Evolutionary conservation across 345 rosid genomes (phyloP).

Genomic region (Anastatica hierochuntica): DNA sequence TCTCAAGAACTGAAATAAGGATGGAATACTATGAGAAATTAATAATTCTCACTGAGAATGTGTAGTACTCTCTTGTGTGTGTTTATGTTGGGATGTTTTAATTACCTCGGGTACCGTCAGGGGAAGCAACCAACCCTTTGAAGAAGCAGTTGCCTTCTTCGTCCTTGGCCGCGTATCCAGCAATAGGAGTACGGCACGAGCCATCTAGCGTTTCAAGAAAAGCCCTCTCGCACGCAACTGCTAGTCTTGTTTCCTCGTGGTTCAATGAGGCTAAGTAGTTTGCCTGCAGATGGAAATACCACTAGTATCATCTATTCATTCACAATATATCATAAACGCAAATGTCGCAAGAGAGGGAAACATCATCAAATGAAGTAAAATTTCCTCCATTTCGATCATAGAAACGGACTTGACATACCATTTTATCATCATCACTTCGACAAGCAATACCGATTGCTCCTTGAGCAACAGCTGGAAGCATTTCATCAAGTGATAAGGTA

Average conservation of each 20-base stretch:
- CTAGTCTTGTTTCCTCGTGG: conserved; percentile 90
- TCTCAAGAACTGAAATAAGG: conserved; percentile 68
- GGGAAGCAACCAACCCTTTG: conserved; percentile 89
- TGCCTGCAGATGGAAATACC: conserved; percentile 35
- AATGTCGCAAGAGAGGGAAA: too few relatives aligned
- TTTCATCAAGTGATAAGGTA: conserved; percentile 65
- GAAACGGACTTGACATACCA: conserved; percentile 42
- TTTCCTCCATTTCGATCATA: too few relatives aligned
- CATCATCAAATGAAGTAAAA: too few relatives aligned
- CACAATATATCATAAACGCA: background rate
- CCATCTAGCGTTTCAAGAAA: conserved; percentile 82
- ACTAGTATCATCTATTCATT: background rate
- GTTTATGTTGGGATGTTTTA: background rate
- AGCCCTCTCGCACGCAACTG: conserved; percentile 85
- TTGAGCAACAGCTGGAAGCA: conserved; percentile 99
- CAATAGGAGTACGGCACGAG: conserved; percentile 97
- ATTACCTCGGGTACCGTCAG: conserved; percentile 84
- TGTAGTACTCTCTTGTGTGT: background rate
- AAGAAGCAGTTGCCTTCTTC: conserved; percentile 72
- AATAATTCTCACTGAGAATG: background rate
- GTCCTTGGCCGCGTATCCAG: conserved; percentile 77
- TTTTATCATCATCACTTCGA: conserved; percentile 67
- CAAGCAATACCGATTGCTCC: conserved; percentile 99
- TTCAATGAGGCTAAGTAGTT: conserved; percentile 69
- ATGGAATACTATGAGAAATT: conserved; percentile 11